Base-by-base conservation (phyloP, 2,329 filamentous ascomycete genomes). In the Clonostachys rosea region DNA sequence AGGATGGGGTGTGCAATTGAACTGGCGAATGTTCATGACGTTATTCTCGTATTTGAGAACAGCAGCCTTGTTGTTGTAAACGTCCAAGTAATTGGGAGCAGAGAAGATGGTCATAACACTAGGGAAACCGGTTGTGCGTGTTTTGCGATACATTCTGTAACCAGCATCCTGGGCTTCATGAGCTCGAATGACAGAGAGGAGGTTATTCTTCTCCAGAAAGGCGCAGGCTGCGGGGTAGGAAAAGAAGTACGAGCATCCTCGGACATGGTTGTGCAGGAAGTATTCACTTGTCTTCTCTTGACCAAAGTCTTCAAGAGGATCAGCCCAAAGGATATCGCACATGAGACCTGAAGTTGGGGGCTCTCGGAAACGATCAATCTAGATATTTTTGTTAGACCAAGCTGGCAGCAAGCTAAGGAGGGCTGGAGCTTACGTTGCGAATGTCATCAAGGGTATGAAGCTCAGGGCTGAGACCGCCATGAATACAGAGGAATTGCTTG, bases 21-120 rank as follows among this genome's bases (percentile, higher is more conserved):
- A 99, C 69, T 99, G 94, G 50, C 94, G 84, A 64, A 99, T 99
- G 76, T 99, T 99, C 94, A 99, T 99, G 51, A 99, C 94, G 63
- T 99, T 99, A 71, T 99, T 99, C 74, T 99, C 94, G 66, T 99
- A 99, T 74, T 99, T 99, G 60, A 99, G 76, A 39, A 99, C 94
- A 1, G 94, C 94, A 3, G 94, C 94, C 76, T 99, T 99, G 79
- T 99, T 99, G 83, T 99, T 99, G 74, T 99, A 99, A 36, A 99
- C 91, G 62, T 99, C 94, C 53, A 99, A 83, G 65, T 99, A 99
- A 70, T 99, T 99, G 36, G 94, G 94, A 2, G 94, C 94, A 41
- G 92, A 97, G 78, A 99, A 99, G 61, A 99, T 99, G 57, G 94
- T 99, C 94, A 99, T 99, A 53, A 99, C 94, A 71, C 91, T 96